Conservation (phyloP, 805 yeast genomes). For the Teunomyces pallodes region DNA sequence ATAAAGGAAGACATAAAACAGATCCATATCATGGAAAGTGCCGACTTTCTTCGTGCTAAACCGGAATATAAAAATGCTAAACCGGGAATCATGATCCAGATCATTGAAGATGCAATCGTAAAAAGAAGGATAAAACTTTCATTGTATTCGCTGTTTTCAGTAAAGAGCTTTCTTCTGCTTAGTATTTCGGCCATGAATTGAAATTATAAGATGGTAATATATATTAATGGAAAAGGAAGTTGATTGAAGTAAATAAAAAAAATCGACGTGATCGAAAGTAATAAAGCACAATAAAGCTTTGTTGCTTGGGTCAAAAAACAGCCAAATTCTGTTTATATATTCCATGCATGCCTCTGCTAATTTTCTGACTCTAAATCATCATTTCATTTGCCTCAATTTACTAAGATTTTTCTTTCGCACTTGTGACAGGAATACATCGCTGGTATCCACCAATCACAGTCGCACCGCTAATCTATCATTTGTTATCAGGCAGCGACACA, state of each 20-base stretch:
- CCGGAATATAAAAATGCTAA: constrained; percentile 92
- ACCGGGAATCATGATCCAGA: constrained; percentile 92
- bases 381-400: constrained; percentile 1
- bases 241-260: neutral
- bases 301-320: neutral
- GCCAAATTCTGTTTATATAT: constrained; percentile 2
- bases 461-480: constrained; percentile 1
- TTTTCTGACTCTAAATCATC: neutral
- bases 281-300: neutral
- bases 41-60: constrained; percentile 84
- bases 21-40: constrained; percentile 80
- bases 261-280: neutral
- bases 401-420: neutral
- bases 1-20: constrained; percentile 71
- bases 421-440: neutral
- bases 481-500: constrained; percentile 1
- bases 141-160: constrained; percentile 31
- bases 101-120: constrained; percentile 63
- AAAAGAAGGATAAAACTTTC: constrained; percentile 38
- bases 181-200: constrained; percentile 14
- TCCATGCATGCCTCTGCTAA: neutral
- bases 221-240: neutral
- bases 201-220: neutral
- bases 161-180: constrained; percentile 32
- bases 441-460: constrained; percentile 4